A percentile compares a stretch with the other conserved stretches of the same genome.
These are phyloP conservation scores for Aspergillus sergii DNA, from an alignment of 2,329 filamentous ascomycete species.

Conservation along the genomic window DNA sequence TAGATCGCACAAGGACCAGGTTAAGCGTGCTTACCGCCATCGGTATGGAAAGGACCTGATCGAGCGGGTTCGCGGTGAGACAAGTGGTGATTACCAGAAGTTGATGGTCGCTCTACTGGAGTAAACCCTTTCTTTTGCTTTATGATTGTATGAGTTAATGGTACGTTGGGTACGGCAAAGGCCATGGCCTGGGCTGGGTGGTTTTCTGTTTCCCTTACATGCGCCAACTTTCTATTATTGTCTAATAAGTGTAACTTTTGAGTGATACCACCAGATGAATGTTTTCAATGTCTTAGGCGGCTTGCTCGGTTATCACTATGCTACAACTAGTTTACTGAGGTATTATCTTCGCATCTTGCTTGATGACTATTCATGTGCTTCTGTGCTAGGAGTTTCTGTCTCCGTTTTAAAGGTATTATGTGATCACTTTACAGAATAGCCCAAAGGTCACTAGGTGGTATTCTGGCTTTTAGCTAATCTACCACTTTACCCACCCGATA, in stretches of 20 bases:
- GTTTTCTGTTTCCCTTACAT: neutral
- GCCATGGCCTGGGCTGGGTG: neutral
- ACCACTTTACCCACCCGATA: too few species aligned
- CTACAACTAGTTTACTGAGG: neutral
- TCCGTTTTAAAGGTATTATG: neutral
- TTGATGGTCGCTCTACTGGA: slow-evolving; percentile 69
- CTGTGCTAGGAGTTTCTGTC: too few species aligned
- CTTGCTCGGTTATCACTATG: neutral
- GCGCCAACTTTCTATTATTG: too few species aligned
- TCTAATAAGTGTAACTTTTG: neutral
- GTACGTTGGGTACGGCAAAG: neutral
- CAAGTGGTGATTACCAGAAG: slow-evolving; percentile 78
- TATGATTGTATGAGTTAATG: slow-evolving; percentile 7
- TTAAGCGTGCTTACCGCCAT: slow-evolving; percentile 76
- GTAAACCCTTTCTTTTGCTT: slow-evolving; percentile 24
- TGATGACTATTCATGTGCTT: neutral
- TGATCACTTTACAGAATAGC: neutral
- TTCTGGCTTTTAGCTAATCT: too few species aligned
- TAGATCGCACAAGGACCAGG: slow-evolving; percentile 69
- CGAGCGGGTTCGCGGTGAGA: slow-evolving; percentile 76
- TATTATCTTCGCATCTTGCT: neutral
- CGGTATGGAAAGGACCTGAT: slow-evolving; percentile 69
- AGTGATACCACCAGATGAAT: neutral
- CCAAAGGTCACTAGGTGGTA: neutral
- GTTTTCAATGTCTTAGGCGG: neutral